Percentiles rank a stretch among this genome's conserved stretches.
These are phyloP conservation scores for Collybiopsis luxurians DNA, from an alignment of 768 basidiomycete species.

Conservation along the genomic window DNA sequence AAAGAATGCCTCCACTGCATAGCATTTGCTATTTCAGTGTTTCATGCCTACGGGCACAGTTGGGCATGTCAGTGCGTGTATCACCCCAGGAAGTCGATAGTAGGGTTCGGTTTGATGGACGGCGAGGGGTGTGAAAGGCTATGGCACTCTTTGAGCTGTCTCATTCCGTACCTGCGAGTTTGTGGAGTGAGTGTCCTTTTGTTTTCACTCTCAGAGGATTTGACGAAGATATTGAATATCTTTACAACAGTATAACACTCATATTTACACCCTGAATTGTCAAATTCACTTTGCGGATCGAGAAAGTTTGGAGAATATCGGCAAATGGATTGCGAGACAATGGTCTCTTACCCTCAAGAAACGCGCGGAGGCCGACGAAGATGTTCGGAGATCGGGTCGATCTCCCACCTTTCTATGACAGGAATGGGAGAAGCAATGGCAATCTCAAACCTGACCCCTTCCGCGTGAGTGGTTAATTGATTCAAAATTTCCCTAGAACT, in stretches of 20 bases:
- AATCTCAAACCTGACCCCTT: conserved; percentile 5
- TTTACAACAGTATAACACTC: conserved; percentile 11
- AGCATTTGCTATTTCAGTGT: conserved; percentile 25
- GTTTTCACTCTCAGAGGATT: not conserved
- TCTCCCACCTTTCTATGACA: not conserved
- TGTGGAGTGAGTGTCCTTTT: conserved; percentile 12
- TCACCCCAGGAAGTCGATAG: conserved; percentile 27
- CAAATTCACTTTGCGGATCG: conserved; percentile 11
- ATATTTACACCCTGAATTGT: conserved; percentile 11
- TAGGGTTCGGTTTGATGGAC: conserved; percentile 21
- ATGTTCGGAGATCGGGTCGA: not conserved
- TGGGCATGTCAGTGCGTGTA: conserved; percentile 40
- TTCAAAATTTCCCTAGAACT: not conserved
- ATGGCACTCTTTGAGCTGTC: conserved; percentile 15
- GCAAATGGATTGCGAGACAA: conserved; percentile 13
- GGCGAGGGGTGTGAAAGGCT: conserved; percentile 26
- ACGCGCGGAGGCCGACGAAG: not conserved
- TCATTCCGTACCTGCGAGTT: conserved; percentile 18
- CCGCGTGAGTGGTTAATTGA: conserved; percentile 14
- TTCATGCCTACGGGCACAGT: conserved; percentile 41
- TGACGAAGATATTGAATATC: not conserved
- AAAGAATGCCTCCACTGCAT: conserved; percentile 18
- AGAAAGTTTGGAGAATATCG: conserved; percentile 8
- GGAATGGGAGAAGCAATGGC: conserved; percentile 9
- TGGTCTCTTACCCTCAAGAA: not conserved